Evolutionary conservation across 2,329 filamentous ascomycete genomes (phyloP), one percentile per base, ranked within the genome.

Genomic region (Trichoderma koningiopsis): DNA sequence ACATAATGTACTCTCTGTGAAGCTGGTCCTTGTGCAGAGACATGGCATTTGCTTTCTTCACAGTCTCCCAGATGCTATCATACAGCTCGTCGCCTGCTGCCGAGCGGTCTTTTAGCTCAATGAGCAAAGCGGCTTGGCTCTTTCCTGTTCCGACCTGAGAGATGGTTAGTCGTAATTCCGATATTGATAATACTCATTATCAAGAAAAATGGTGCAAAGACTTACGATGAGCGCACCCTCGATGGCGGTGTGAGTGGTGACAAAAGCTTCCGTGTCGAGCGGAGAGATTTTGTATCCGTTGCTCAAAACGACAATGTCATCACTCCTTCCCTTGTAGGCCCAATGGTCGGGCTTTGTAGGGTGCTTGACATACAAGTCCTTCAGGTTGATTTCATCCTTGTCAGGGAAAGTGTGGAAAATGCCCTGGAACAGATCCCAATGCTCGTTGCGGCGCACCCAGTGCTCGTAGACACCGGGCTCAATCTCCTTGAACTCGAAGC

Each of bases 1-100:
- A 76, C 0, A 79, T 75, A 35, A 86, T 78, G 64, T 80, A 82
- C 29, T 79, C 77, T 70, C 79, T 80, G 61, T 77, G 78, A 2
- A 87, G 74, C 47, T 81, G 80, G 3, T 78, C 80, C 72, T 84
- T 82, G 14, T 79, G 78, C 0, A 79, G 78, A 16, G 79, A 78
- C 0, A 74, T 70, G 3, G 75, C 71, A 57, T 86, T 86, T 0
- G 83, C 83, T 27, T 76, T 72, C 60, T 85, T 77, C 0, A 87
- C 77, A 0, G 72, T 75, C 0, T 78, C 75, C 84, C 83, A 86
- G 6, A 87, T 79, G 55, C 77, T 77, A 4, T 85, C 79, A 3
- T 85, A 70, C 1, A 81, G 70, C 7, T 73, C 71, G 0, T 77
- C 71, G 2, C 40, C 72, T 13, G 72, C 74, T 10, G 24, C 33